These are phyloP conservation scores for Dactylellina sp. DNA, from an alignment of 2,329 filamentous ascomycete genomes.

Conservation along the genomic window DNA sequence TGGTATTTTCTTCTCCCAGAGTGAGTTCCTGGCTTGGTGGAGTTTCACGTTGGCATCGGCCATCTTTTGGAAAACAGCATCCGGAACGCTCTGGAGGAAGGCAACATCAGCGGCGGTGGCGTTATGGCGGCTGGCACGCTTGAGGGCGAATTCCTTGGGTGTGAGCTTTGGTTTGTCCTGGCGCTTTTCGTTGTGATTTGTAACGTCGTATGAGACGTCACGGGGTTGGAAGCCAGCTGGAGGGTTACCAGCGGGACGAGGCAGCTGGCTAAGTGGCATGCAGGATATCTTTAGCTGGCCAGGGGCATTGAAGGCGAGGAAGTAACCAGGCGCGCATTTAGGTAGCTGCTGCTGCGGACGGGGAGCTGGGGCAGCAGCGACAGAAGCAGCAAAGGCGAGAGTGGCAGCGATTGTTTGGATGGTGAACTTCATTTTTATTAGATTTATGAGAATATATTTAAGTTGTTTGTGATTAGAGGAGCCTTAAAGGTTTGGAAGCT, in stretches of 20 bases:
- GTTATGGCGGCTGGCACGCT: constrained; percentile 29
- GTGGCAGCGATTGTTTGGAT: constrained; percentile 17
- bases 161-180: constrained; percentile 17
- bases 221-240: background rate
- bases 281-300: background rate
- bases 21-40: constrained; percentile 64
- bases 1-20: constrained; percentile 62
- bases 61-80: constrained; percentile 34
- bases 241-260: background rate
- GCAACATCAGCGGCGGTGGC: constrained; percentile 25
- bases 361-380: constrained; percentile 11
- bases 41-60: constrained; percentile 64
- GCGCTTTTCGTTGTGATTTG: constrained; percentile 9
- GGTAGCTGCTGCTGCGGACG: background rate
- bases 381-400: background rate
- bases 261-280: background rate
- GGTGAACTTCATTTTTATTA: constrained; percentile 40
- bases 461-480: constrained; percentile 1
- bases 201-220: background rate
- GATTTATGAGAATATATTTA: constrained; percentile 10
- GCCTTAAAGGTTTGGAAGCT: constrained; percentile 10
- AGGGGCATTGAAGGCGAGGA: constrained; percentile 8
- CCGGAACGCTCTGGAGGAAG: constrained; percentile 32
- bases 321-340: background rate
- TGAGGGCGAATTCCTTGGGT: constrained; percentile 30